Evolutionary conservation across 192 early-diverging fungal genomes (phyloP), one percentile per base, ranked within the genome.

Genomic region (Coemansia erecta): DNA sequence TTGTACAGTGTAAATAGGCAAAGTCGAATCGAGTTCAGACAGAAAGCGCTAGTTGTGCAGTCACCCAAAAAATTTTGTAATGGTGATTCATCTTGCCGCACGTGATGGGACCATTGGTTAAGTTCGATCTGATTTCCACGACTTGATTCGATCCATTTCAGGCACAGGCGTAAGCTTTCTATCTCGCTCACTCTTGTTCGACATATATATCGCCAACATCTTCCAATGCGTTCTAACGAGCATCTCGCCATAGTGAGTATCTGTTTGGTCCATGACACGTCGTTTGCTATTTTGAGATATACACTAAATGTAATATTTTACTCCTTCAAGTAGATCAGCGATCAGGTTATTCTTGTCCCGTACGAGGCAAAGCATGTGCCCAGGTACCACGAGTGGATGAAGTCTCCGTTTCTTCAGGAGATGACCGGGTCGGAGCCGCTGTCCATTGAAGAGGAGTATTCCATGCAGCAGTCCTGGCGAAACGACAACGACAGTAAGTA

Each of bases 401-500:
- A 92, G 63, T 89, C 88, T 9, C 87, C 91, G 3, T 92, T 85
- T 72, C 80, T 98, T 21, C 89, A 92, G 54, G 94, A 94, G 65
- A 90, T 92, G 89, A 98, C 94, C 12, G 95, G 93, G 3, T 97
- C 94, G 8, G 94, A 98, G 69, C 94, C 95, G 11, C 81, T 98
- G 45, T 85, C 84, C 6, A 69, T 98, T 18, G 89, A 94, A 11
- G 94, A 97, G 82, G 96, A 98, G 58, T 96, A 92, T 55, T 91
- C 77, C 21, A 98, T 98, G 96, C 94, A 96, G 59, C 72, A 83
- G 66, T 86, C 89, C 0, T 98, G 96, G 96, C 82, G 84, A 47
- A 66, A 74, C 10, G 96, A 98, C 63, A 83, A 86, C 21, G 83
- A 94, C 37, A 96, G 73, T 77, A 70, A 77, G 73, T 63, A 35